Evolutionary conservation across 805 yeast genomes (phyloP).

Genomic region (Schwanniomyces occidentalis): DNA sequence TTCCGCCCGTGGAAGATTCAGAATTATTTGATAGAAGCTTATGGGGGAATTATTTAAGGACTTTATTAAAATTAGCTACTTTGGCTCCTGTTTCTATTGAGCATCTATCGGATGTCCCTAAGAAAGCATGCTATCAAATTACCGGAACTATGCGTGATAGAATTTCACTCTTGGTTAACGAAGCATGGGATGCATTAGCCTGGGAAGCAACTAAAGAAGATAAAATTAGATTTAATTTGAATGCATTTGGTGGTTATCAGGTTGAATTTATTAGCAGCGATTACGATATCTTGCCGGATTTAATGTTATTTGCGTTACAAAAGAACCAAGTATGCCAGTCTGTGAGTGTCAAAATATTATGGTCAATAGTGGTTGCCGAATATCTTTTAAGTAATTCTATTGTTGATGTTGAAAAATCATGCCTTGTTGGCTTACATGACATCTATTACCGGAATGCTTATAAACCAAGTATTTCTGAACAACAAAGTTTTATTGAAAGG

Average conservation of each 20-base stretch:
- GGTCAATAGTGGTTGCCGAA: constrained; percentile 73
- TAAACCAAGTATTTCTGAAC: constrained; percentile 57
- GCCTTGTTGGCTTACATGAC: constrained; percentile 63
- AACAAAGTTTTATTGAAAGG: constrained; percentile 50
- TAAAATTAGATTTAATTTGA: constrained; percentile 56
- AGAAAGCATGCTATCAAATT: constrained; percentile 64
- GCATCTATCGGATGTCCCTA: constrained; percentile 69
- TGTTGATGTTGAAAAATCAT: constrained; percentile 61
- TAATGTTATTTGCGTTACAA: constrained; percentile 70
- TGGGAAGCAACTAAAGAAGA: constrained; percentile 60
- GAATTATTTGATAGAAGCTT: constrained; percentile 57
- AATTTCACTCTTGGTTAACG: constrained; percentile 53
- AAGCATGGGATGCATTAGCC: constrained; percentile 76
- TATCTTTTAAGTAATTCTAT: constrained; percentile 57
- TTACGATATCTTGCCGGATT: constrained; percentile 59
- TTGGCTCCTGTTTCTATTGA: constrained; percentile 70
- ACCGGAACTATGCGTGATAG: constrained; percentile 64
- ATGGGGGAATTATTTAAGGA: constrained; percentile 69
- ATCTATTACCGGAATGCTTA: constrained; percentile 58
- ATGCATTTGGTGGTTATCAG: constrained; percentile 70
- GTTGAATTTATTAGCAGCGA: constrained; percentile 58
- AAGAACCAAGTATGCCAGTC: constrained; percentile 59
- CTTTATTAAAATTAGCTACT: constrained; percentile 57
- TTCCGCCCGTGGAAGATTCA: constrained; percentile 53
- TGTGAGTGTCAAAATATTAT: constrained; percentile 64